Percentiles rank a stretch among this genome's conserved stretches.
phyloP scores from a whole-genome alignment of 768 basidiomycete species.

The Mycena vulgaris region DNA sequence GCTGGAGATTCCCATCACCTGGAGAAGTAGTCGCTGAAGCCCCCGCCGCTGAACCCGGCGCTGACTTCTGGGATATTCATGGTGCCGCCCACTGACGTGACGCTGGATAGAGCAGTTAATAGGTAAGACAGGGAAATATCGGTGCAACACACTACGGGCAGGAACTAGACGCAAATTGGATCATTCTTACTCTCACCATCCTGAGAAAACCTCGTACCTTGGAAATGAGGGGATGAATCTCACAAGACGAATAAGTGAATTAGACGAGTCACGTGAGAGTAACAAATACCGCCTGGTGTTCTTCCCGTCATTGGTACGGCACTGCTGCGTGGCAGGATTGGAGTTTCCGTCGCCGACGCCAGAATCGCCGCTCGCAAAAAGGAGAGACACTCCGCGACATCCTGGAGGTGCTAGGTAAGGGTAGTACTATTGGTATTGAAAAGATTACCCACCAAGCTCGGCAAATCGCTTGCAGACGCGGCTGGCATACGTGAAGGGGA shows the following conservation, averaged over 20 bases:
- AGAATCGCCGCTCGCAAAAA: conserved; percentile 77
- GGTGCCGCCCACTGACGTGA: conserved; percentile 83
- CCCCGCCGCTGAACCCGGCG: conserved; percentile 77
- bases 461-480: conserved; percentile 75
- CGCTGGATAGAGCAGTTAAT: conserved; percentile 55
- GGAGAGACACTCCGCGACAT: conserved; percentile 74
- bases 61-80: conserved; percentile 71
- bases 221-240: conserved; percentile 76
- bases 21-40: conserved; percentile 77
- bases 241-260: neutral
- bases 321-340: conserved; percentile 66
- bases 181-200: neutral
- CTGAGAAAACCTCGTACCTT: conserved; percentile 46
- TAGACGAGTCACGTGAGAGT: neutral
- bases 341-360: conserved; percentile 78
- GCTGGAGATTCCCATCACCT: conserved; percentile 36
- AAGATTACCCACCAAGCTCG: conserved; percentile 66
- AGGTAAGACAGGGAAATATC: neutral
- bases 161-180: conserved; percentile 15
- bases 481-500: conserved; percentile 70
- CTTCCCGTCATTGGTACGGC: conserved; percentile 71
- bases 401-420: conserved; percentile 52
- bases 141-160: conserved; percentile 64
- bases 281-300: conserved; percentile 23
- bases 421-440: neutral